A percentile compares a stretch with the other conserved stretches of the same genome.
Evolutionary conservation across 208 protist species (phyloP).

Genomic region (Crithidia acanthocephali): DNA sequence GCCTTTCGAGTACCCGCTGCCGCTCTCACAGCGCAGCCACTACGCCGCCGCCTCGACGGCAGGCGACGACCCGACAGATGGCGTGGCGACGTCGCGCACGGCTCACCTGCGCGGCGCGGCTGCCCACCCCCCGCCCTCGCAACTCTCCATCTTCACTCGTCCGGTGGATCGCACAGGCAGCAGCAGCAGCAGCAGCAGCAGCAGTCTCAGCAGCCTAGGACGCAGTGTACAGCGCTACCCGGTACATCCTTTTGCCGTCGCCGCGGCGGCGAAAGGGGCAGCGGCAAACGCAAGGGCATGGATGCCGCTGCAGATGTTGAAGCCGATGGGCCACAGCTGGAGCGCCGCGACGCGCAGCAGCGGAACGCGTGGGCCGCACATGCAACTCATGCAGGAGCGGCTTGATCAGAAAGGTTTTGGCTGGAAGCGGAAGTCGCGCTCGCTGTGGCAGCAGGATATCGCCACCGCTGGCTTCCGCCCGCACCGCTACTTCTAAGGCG

Average conservation of each 20-base stretch:
- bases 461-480: slow-evolving; percentile 83
- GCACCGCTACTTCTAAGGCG: slow-evolving; percentile 76
- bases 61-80: not conserved
- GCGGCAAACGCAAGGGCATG: slow-evolving; percentile 12
- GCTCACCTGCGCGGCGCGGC: slow-evolving; percentile 50
- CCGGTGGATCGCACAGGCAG: slow-evolving; percentile 29
- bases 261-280: not conserved
- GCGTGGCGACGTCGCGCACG: not conserved
- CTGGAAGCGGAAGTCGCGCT: slow-evolving; percentile 87
- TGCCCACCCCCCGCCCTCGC: slow-evolving; percentile 58
- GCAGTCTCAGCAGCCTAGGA: not conserved
- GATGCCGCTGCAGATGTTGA: slow-evolving; percentile 81
- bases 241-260: slow-evolving; percentile 17
- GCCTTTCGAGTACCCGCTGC: slow-evolving; percentile 57
- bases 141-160: slow-evolving; percentile 78
- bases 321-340: slow-evolving; percentile 74
- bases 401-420: slow-evolving; percentile 88
- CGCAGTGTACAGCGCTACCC: slow-evolving; percentile 4
- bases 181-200: not conserved
- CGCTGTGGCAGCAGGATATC: slow-evolving; percentile 88
- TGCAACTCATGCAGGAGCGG: slow-evolving; percentile 85
- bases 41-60: slow-evolving; percentile 2
- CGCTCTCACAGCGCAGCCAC: slow-evolving; percentile 28
- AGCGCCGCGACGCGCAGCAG: slow-evolving; percentile 59
- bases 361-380: slow-evolving; percentile 62